Evolutionary conservation across 2,329 filamentous ascomycete species (phyloP), one percentile per base, ranked within the genome.

Genomic region (Juglanconis oblonga): DNA sequence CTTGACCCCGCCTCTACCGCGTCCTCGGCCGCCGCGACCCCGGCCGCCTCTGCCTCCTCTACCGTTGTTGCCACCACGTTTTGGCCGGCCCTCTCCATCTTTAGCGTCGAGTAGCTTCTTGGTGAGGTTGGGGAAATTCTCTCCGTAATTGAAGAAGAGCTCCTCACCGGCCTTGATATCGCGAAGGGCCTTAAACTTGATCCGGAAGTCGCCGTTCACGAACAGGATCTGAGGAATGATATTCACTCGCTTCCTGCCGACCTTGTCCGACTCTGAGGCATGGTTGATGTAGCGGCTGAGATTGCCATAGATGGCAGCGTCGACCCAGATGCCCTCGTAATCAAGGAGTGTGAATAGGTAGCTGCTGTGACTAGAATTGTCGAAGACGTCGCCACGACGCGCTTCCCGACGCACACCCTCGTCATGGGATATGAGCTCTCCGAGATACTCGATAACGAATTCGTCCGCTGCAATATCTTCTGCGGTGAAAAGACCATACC

Each of bases 241-340:
- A 64, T 87, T 85, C 69, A 87, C 87, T 13, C 52, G 47, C 45
- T 62, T 62, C 53, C 55, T 60, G 57, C 89, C 70, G 64, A 77
- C 67, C 62, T 77, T 76, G 62, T 80, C 76, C 49, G 73, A 71
- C 52, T 80, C 77, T 1, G 80, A 79, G 13, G 89, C 87, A 67
- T 94, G 90, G 72, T 96, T 95, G 71, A 95, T 91, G 73, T 92
- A 95, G 4, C 91, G 86, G 51, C 89, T 87, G 64, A 93, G 87
- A 70, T 94, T 95, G 53, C 91, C 91, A 64, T 89, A 89, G 47
- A 86, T 86, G 24, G 88, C 90, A 6, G 87, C 87, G 69, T 95
- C 91, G 17, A 95, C 82, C 84, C 83, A 86, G 42, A 84, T 85
- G 47, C 83, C 83, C 64, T 86, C 83, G 24, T 82, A 76, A 60